Base-by-base conservation (phyloP, 1,284 basidiomycete genomes). In the Boletellus deceptivus region DNA sequence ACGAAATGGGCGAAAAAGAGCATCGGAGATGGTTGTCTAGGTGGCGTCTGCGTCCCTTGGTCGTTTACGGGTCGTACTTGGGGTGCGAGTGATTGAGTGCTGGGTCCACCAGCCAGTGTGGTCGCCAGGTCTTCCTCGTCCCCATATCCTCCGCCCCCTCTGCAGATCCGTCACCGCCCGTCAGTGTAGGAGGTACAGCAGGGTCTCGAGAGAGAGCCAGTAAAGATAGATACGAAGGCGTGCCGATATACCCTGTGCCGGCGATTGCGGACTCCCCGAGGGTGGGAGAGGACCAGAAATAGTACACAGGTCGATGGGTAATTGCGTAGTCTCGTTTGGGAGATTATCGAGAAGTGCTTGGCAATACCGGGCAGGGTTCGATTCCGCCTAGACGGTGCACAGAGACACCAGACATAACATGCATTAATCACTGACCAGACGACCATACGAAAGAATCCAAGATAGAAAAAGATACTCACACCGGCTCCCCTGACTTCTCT, bases 1-100 rank as follows among this genome's bases (percentile, higher is more conserved):
- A 98, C 87, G 59, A 98, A 99, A 68, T 97, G 93, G 0, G 95
- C 86, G 63, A 98, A 98, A 69, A 93, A 98, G 29, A 89, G 76
- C 1, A 86, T 77, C 0, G 95, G 93, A 0, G 93, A 93, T 0
- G 93, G 90, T 0, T 84, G 76, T 53, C 82, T 80, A 49, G 73
- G 64, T 2, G 68, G 69, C 0, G 58, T 55, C 13, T 64, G 59
- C 1, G 57, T 49, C 6, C 44, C 66, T 62, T 55, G 20, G 33
- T 63, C 62, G 3, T 60, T 37, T 7, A 48, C 24, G 16, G 59
- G 38, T 38, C 39, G 54, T 22, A 11, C 39, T 16, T 55, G 57
- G 0, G 50, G 45, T 2, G n/a, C 50, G 9, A 40, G 24, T 5
- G 56, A 29, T 43, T 57, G 64, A 20, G 29, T 10, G 11, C 52